Conservation (phyloP, 2,329 filamentous ascomycete genomes). For the Aspergillus oerlinghausenensis region DNA sequence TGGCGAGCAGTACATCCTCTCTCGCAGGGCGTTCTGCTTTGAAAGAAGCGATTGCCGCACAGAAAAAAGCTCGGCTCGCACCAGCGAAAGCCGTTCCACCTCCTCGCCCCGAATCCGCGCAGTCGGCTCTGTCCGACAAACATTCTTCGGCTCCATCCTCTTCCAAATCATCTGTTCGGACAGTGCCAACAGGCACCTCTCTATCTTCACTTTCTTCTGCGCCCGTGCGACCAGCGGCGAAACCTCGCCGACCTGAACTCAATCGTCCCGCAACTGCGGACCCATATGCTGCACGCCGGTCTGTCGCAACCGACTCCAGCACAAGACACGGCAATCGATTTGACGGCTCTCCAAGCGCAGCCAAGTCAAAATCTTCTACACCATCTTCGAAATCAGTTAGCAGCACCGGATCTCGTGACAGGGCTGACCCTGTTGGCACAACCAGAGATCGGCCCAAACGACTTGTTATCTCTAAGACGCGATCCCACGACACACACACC, state of each 20-base stretch:
- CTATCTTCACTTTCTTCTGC: conserved; percentile 52
- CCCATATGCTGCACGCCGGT: conserved; percentile 34
- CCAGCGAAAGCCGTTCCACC: conserved; percentile 39
- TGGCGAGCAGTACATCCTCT: conserved; percentile 15
- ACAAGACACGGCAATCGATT: conserved; percentile 25
- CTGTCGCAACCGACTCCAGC: conserved; percentile 51
- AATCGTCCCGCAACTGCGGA: conserved; percentile 32
- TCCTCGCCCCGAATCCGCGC: conserved; percentile 55
- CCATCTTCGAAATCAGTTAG: conserved; percentile 26
- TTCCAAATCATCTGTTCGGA: conserved; percentile 28
- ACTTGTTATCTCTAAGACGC: conserved; percentile 28
- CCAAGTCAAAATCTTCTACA: conserved; percentile 27
- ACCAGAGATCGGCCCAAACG: conserved; percentile 28
- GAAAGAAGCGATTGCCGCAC: conserved; percentile 77
- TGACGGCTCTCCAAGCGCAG: conserved; percentile 18
- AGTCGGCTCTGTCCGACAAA: conserved; percentile 47
- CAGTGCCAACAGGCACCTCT: conserved; percentile 33
- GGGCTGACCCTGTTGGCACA: conserved; percentile 25
- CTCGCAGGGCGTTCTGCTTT: conserved; percentile 51
- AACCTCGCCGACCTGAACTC: conserved; percentile 35
- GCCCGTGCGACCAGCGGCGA: conserved; percentile 49
- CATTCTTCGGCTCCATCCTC: conserved; percentile 31
- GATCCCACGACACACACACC: conserved; percentile 21
- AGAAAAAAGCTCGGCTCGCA: conserved; percentile 58
- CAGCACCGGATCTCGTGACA: conserved; percentile 30